These are phyloP conservation scores for Sorghum bicolor DNA, from an alignment of 176 grass and related monocot genomes.

Conservation along the genomic window DNA sequence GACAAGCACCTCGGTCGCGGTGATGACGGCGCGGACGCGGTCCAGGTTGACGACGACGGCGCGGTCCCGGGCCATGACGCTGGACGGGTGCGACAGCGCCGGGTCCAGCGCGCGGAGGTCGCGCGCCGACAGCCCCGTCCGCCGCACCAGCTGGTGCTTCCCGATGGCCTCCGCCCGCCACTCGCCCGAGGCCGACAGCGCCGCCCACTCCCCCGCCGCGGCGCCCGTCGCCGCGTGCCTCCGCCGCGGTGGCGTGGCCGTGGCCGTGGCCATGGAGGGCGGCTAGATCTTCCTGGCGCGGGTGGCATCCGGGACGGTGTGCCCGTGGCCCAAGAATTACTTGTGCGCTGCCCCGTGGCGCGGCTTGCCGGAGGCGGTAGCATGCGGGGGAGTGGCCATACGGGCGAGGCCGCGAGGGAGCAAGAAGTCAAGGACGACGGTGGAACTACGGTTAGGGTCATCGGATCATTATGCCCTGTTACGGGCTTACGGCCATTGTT, in stretches of 20 bases:
- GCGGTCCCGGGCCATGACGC: neutral
- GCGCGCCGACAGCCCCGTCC: neutral
- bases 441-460: no score
- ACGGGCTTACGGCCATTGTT: no score
- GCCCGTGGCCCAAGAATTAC: neutral
- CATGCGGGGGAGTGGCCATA: neutral
- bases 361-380: neutral
- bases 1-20: conserved; percentile 1
- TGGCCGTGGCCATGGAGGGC: neutral
- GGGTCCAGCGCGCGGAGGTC: conserved; percentile 6
- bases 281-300: neutral
- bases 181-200: neutral
- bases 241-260: neutral
- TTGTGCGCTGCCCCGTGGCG: neutral
- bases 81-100: neutral
- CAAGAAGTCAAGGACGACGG: neutral
- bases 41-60: conserved; percentile 15
- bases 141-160: conserved; percentile 1
- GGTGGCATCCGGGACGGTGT: neutral
- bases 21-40: conserved; percentile 11
- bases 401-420: neutral
- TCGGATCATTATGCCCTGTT: no score
- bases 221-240: neutral
- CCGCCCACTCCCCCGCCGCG: neutral
- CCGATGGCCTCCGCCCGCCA: neutral